phyloP scores from a whole-genome alignment of 2,329 filamentous ascomycete species.

The Chaetomium globosum region DNA sequence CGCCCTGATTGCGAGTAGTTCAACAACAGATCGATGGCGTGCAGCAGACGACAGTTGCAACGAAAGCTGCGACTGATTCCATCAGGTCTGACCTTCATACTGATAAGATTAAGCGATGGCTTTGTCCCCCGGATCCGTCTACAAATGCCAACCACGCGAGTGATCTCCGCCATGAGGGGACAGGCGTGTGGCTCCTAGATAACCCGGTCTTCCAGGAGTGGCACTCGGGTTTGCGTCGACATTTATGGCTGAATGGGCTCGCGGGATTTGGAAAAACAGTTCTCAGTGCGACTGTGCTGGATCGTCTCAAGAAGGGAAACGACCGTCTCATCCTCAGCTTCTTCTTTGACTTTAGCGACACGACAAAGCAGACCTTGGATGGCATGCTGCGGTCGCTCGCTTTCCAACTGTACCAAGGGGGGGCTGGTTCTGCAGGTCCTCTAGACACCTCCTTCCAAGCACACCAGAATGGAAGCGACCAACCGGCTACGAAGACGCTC shows the following conservation, averaged over 20 bases:
- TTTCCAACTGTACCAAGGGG: conserved; percentile 8
- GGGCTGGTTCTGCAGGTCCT: neutral
- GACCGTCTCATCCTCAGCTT: neutral
- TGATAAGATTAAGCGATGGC: conserved; percentile 17
- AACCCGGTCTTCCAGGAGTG: conserved; percentile 10
- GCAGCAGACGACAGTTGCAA: neutral
- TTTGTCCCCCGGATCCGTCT: conserved; percentile 16
- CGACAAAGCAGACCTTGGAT: neutral
- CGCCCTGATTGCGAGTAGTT: conserved; percentile 4
- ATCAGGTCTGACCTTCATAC: conserved; percentile 8
- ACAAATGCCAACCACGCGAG: conserved; percentile 8
- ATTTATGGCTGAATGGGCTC: conserved; percentile 11
- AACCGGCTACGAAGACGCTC: too few relatives aligned
- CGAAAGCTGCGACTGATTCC: neutral
- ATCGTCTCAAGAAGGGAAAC: neutral
- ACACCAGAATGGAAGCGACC: too few relatives aligned
- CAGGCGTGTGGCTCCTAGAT: neutral
- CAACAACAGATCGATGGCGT: conserved; percentile 15
- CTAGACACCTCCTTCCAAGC: too few relatives aligned
- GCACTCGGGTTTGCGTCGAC: neutral
- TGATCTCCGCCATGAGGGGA: conserved; percentile 8
- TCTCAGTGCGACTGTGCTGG: conserved; percentile 2
- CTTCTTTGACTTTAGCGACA: too few relatives aligned
- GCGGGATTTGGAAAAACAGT: conserved; percentile 15
- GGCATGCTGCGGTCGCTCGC: conserved; percentile 3